Conservation (phyloP, 805 yeast species). For the Candida tibetensis region DNA sequence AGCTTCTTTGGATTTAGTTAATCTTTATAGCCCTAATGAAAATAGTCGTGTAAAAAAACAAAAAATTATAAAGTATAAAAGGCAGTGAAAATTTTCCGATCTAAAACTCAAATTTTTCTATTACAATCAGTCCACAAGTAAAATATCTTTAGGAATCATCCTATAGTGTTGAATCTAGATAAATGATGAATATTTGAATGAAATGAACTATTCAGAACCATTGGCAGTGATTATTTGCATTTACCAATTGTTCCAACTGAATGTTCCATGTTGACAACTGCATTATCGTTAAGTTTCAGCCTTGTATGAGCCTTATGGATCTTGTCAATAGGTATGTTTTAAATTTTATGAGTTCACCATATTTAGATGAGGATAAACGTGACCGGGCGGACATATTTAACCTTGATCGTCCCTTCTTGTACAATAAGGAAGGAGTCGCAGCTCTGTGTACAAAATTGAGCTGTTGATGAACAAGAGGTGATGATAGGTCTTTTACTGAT, state of each 20-base stretch:
- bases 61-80: slow-evolving; percentile 5
- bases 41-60: slow-evolving; percentile 9
- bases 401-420: slow-evolving; percentile 39
- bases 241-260: slow-evolving; percentile 64
- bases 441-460: slow-evolving; percentile 53
- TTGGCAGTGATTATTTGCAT: slow-evolving; percentile 49
- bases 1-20: slow-evolving; percentile 51
- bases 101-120: slow-evolving; percentile 1
- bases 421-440: slow-evolving; percentile 47
- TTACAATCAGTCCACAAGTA: too few species aligned
- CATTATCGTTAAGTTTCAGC: slow-evolving; percentile 61
- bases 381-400: slow-evolving; percentile 53
- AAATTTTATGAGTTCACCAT: background rate
- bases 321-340: slow-evolving; percentile 14
- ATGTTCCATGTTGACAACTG: slow-evolving; percentile 51
- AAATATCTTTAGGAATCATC: too few species aligned
- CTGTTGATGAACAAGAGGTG: slow-evolving; percentile 47
- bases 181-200: slow-evolving; percentile 1
- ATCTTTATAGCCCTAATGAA: slow-evolving; percentile 5
- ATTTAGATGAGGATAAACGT: slow-evolving; percentile 40
- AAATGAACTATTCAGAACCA: slow-evolving; percentile 1
- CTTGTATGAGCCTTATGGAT: slow-evolving; percentile 49
- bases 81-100: slow-evolving; percentile 5
- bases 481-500: slow-evolving; percentile 50
- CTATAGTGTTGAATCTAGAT: background rate